Base-by-base conservation (phyloP, 2,329 filamentous ascomycete genomes). In the Claviceps digitariae region DNA sequence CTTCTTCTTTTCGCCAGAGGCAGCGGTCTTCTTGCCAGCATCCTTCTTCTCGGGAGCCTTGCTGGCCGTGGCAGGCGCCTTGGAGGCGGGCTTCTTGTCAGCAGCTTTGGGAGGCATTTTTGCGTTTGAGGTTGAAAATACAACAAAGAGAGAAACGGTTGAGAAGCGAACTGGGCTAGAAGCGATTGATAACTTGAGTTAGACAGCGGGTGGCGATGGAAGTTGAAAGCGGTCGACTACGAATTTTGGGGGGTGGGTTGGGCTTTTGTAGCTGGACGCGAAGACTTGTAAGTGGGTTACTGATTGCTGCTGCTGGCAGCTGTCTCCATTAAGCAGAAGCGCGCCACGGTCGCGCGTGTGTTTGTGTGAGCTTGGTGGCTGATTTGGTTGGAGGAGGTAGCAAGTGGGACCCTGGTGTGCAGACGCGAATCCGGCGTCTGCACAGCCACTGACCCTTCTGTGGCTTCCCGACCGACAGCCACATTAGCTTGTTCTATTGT, bases 1-100 rank as follows among this genome's bases (percentile, higher is more conserved):
- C 90, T 97, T 98, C 88, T 98, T 98, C 90, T 97, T 97, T 66
- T 97, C 93, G 61, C 93, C 93, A 69, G 88, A 83, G 58, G 90
- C 83, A 57, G 91, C 89, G 50, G 93, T 97, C 87, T 97, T 98
- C 88, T 98, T 98, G 80, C 91, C 93, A 61, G 91, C 93, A 77
- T 97, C 91, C 86, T 97, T 96, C 87, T 96, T 96, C 84, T 96
- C 90, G 55, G 78, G 78, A 59, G 77, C 78, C 77, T 82, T 82
- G 64, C 76, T 78, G 61, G 79, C 79, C 69, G 86, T 79, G 52
- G 76, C 87, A 56, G 91, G 90, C 65, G 91, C 91, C 89, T 97
- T 97, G 77, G 89, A 82, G 78, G 87, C 91, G 76, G 91, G 90
- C 83, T 95, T 96, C 89, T 97, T 97, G 78, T 94, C 87, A 70